Conservation (phyloP, 768 basidiomycete species). For the Mycena pura region DNA sequence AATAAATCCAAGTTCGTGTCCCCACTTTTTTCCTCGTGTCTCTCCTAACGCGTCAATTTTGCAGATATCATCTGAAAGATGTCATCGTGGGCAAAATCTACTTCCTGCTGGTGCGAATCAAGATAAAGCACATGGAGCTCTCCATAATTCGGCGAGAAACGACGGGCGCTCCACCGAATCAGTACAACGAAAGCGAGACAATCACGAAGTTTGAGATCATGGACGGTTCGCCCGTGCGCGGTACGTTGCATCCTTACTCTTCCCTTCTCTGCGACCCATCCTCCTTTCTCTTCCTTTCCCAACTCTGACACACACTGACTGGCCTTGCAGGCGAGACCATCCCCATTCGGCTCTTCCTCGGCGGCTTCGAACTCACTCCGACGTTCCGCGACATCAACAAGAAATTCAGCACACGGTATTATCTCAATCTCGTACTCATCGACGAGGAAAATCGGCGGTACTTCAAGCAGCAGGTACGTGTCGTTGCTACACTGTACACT, state of each 20-base stretch:
- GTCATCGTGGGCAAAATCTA: constrained; percentile 99
- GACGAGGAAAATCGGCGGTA: constrained; percentile 98
- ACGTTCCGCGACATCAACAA: constrained; percentile 99
- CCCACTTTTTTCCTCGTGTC: not conserved
- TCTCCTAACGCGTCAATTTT: not conserved
- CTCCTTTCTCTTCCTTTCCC: not conserved
- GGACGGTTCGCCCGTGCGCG: constrained; percentile 98
- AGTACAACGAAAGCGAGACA: constrained; percentile 98
- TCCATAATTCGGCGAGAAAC: constrained; percentile 98
- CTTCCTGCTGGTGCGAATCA: constrained; percentile 97
- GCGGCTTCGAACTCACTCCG: constrained; percentile 97
- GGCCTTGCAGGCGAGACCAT: constrained; percentile 87
- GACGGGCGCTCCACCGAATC: constrained; percentile 96
- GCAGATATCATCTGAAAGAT: constrained; percentile 96
- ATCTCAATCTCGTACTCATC: constrained; percentile 95
- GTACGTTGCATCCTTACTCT: constrained; percentile 44
- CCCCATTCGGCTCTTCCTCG: constrained; percentile 96
- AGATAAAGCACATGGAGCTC: constrained; percentile 99
- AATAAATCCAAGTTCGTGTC: constrained; percentile 94
- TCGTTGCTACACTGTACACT: not conserved
- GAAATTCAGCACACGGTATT: constrained; percentile 97
- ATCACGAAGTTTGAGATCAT: constrained; percentile 99
- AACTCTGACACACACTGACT: not conserved
- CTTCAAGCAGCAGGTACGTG: constrained; percentile 90
- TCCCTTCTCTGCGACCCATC: not conserved